Base-by-base conservation (phyloP, 495 filamentous ascomycete genomes). In the Coniosporium apollinis region DNA sequence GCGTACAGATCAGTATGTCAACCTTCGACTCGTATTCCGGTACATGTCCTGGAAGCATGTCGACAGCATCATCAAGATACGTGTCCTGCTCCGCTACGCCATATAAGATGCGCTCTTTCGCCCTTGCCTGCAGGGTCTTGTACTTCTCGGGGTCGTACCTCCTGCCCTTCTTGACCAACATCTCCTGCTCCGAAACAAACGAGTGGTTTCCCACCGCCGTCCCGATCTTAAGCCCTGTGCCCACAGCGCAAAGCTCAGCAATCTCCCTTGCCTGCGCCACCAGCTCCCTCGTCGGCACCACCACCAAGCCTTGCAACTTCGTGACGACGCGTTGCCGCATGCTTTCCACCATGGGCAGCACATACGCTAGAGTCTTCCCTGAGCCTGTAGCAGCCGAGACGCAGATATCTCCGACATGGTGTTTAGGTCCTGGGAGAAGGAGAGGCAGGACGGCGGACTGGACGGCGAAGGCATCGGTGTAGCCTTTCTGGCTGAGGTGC, bases 371-470 rank as follows among this genome's bases (percentile, higher is more conserved):
- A 0, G 87, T 96, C 50, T 96, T 96, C 30, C 87, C 87, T 0
- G 87, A 94, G 3, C 87, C 87, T 1, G 87, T 96, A 3, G 82
- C 72, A 1, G 87, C 87, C 15, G 83, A 84, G 11, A 96, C 70
- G 34, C 89, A 79, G 5, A 96, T 41, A 57, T 96, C 87, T 2
- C 82, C 79, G 2, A 64, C 54, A 37, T 70, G 65, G 11, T 54
- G 59, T 28, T 68, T 52, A 9, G 30, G 11, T 0, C 67, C 67
- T 5, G 77, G 69, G 0, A 87, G 56, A 3, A 94, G 66, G 19
- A 91, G 58, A 4, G 85, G 84, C 19, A 94, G 67, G 0, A 87
- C 69, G 0, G 73, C 70, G 0, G 82, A 73, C 52, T 96, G 87
- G 0, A 94, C 76, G 1, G 86, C 77, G 47, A 94, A 80, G 1